Conservation (phyloP, 2,329 filamentous ascomycete genomes). For the Leptographium radiaticola region DNA sequence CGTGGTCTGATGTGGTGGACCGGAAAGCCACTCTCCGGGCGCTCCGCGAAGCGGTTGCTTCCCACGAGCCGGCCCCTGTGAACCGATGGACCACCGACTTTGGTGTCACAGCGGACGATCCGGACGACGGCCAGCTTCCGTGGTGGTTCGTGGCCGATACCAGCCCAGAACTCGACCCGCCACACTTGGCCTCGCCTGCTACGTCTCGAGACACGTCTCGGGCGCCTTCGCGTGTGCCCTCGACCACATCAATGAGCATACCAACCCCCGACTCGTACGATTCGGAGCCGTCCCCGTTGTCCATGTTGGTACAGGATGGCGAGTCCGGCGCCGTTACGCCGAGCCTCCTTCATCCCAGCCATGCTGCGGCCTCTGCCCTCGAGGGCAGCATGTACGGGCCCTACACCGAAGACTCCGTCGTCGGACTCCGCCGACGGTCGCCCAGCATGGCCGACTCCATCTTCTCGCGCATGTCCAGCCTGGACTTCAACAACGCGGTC, state of each 20-base stretch:
- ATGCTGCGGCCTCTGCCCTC: slow-evolving; percentile 32
- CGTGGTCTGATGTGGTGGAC: slow-evolving; percentile 45
- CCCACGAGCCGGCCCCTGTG: slow-evolving; percentile 36
- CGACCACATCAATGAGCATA: slow-evolving; percentile 26
- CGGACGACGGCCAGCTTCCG: slow-evolving; percentile 26
- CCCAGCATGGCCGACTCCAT: slow-evolving; percentile 72
- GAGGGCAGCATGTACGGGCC: slow-evolving; percentile 69
- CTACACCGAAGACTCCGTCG: slow-evolving; percentile 44
- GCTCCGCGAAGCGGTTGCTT: slow-evolving; percentile 36
- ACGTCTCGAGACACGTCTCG: slow-evolving; percentile 26
- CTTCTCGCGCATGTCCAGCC: slow-evolving; percentile 55
- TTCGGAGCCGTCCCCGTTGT: slow-evolving; percentile 18
- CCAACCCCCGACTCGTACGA: slow-evolving; percentile 21
- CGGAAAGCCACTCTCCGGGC: slow-evolving; percentile 45
- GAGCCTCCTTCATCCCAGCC: slow-evolving; percentile 30
- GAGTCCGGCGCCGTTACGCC: slow-evolving; percentile 37
- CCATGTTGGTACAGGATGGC: slow-evolving; percentile 11
- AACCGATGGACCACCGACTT: slow-evolving; percentile 79
- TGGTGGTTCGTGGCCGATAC: slow-evolving; percentile 17
- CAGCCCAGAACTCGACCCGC: slow-evolving; percentile 1
- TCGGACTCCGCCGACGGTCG: slow-evolving; percentile 47
- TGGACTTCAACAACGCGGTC: slow-evolving; percentile 44
- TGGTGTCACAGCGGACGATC: slow-evolving; percentile 45
- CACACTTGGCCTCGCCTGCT: slow-evolving; percentile 16
- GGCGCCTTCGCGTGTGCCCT: slow-evolving; percentile 33